Evolutionary conservation across 2,329 filamentous ascomycete species (phyloP), one percentile per base, ranked within the genome.

Genomic region (Fusarium nodosum): DNA sequence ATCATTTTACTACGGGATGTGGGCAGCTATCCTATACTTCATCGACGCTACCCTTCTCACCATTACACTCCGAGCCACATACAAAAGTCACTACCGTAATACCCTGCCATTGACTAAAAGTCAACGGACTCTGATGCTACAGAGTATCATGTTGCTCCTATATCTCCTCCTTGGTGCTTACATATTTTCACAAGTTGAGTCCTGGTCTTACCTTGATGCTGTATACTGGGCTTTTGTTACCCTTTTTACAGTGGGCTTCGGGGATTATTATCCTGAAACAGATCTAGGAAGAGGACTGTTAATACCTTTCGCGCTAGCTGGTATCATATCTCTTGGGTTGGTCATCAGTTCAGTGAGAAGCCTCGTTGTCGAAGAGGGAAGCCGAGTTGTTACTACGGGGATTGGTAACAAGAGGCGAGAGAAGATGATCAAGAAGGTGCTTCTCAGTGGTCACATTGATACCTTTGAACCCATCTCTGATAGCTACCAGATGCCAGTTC

Each of bases 211-310:
- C 26, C 45, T 56, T 16, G 45, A 56, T 26, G 16, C 45, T 33
- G 34, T 56, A 7, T 56, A 41, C 16, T 56, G 45, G 54, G 28
- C 54, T 7, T 36, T 56, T 6, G 45, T 56, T 13, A 56, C 45
- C 1, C 54, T 56, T 26, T 56, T 56, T 15, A 56, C 45, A 9
- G 45, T 56, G 10, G 54, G 54, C 4, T 56, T 56, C 6, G 45
- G 45, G 10, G 54, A 56, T 7, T 56, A 28, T 15, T 13, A 52
- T 18, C 54, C 45, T 20, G 11, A 18, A 0, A 56, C 45, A 9
- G 34, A 41, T 5, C 22, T 56, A 3, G 45, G 45, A 5, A 41
- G 54, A 34, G 54, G 9, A 33, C 45, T 56, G 2, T 13, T 56
- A 20, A 56, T 56, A 26, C 54, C 54, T 0, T 56, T 51, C 5